A percentile compares a stretch with the other conserved stretches of the same genome.
Evolutionary conservation across 140 eudicot species (phyloP).

Genomic region (Stevia rebaudiana): DNA sequence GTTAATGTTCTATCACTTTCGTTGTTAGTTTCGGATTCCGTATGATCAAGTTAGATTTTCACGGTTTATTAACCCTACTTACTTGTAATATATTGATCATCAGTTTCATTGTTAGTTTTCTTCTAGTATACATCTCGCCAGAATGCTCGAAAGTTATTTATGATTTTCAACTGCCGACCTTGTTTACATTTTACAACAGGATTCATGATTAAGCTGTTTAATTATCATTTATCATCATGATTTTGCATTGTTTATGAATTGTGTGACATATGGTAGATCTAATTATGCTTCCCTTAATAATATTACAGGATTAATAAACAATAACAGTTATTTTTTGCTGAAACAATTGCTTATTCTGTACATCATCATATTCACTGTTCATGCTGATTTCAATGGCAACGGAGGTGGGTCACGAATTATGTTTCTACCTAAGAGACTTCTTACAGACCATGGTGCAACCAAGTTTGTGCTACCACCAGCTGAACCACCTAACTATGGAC

Average conservation of each 20-base stretch:
- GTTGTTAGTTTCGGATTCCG: neutral
- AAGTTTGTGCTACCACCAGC: constrained; percentile 31
- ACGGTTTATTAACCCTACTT: neutral
- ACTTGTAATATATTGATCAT: neutral
- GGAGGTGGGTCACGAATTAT: constrained; percentile 18
- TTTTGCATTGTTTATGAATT: neutral
- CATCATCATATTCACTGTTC: constrained; percentile 23
- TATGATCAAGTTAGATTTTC: constrained; percentile 14
- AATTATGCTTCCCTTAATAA: neutral
- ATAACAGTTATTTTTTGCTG: constrained; percentile 24
- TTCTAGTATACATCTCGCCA: neutral
- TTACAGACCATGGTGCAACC: constrained; percentile 27
- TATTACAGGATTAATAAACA: constrained; percentile 53
- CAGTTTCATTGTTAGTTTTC: neutral
- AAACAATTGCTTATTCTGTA: constrained; percentile 44
- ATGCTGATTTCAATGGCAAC: constrained; percentile 36
- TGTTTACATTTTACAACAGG: neutral
- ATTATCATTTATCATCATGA: neutral
- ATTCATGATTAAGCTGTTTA: neutral
- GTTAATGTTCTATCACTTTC: neutral
- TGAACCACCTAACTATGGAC: constrained; percentile 50
- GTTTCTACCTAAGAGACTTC: constrained; percentile 27
- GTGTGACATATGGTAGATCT: constrained; percentile 5
- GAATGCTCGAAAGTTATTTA: neutral
- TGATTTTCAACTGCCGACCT: neutral